phyloP scores from a whole-genome alignment of 2,329 filamentous ascomycete species.

The Knufia fluminis region DNA sequence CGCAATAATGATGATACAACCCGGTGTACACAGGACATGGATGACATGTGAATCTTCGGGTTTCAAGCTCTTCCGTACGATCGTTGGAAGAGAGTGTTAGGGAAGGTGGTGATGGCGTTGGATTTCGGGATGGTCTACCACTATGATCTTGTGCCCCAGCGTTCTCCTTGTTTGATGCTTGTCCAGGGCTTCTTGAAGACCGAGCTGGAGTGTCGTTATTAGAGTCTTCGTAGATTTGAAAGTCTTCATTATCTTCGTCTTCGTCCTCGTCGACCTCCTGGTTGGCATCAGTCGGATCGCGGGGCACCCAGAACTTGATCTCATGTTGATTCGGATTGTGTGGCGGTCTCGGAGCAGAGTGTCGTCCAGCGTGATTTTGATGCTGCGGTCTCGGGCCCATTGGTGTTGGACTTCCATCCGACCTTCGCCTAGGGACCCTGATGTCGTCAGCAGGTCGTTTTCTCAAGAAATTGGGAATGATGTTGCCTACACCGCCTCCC shows the following conservation, averaged over 20 bases:
- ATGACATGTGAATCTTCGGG: not conserved
- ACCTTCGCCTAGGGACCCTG: not conserved
- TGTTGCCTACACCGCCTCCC: not conserved
- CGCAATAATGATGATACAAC: no score
- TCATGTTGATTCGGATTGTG: no score
- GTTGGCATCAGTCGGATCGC: not conserved
- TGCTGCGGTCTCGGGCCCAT: not conserved
- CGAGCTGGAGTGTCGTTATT: no score
- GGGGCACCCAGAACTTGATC: no score
- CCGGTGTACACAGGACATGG: no score
- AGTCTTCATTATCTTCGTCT: not conserved
- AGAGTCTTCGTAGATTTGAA: not conserved
- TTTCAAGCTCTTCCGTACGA: not conserved
- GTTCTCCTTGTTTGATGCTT: not conserved
- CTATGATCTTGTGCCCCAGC: not conserved
- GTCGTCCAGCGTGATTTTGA: not conserved
- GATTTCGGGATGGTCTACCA: no score
- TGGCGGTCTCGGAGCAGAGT: no score
- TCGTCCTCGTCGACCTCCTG: not conserved
- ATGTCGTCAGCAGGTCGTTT: not conserved
- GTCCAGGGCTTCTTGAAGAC: not conserved
- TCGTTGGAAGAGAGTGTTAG: no score
- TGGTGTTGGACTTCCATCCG: not conserved
- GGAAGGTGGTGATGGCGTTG: no score
- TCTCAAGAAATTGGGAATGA: no score